Percentiles rank a stretch among this genome's conserved stretches.
phyloP scores from a whole-genome alignment of 768 basidiomycete genomes.

The Mycena crocata region DNA sequence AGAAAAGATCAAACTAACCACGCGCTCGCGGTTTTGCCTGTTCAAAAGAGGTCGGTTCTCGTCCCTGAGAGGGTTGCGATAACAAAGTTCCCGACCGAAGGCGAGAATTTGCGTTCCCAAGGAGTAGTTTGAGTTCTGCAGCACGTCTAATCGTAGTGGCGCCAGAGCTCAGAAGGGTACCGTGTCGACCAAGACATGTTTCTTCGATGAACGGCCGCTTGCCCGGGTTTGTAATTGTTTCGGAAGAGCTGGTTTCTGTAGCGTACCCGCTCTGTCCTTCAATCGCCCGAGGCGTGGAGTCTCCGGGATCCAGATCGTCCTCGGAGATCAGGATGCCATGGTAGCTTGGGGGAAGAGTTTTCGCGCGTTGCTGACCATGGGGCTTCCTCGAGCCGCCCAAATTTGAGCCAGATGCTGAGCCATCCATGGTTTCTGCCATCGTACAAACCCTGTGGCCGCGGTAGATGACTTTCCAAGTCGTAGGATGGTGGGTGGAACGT shows the following conservation, averaged over 20 bases:
- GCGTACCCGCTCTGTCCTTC: background rate
- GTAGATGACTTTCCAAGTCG: too few relatives aligned
- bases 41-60: conserved; percentile 63
- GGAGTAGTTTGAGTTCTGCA: conserved; percentile 68
- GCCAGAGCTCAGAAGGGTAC: conserved; percentile 66
- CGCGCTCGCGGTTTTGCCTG: conserved; percentile 80
- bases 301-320: background rate
- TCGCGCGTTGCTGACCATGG: background rate
- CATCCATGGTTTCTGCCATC: background rate
- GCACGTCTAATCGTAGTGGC: conserved; percentile 61
- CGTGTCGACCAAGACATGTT: conserved; percentile 52
- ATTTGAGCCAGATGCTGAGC: background rate
- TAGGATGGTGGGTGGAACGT: too few relatives aligned
- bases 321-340: too few relatives aligned
- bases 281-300: background rate
- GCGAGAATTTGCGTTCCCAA: conserved; percentile 70
- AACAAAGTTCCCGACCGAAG: conserved; percentile 66
- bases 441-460: too few relatives aligned
- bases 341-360: background rate
- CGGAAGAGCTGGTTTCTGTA: background rate
- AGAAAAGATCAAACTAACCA: conserved; percentile 3
- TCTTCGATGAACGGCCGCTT: background rate
- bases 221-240: background rate
- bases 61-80: conserved; percentile 39
- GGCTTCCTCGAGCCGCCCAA: background rate